Conservation (phyloP, 768 basidiomycete species). For the Xerocomus brunneocitrinus region DNA sequence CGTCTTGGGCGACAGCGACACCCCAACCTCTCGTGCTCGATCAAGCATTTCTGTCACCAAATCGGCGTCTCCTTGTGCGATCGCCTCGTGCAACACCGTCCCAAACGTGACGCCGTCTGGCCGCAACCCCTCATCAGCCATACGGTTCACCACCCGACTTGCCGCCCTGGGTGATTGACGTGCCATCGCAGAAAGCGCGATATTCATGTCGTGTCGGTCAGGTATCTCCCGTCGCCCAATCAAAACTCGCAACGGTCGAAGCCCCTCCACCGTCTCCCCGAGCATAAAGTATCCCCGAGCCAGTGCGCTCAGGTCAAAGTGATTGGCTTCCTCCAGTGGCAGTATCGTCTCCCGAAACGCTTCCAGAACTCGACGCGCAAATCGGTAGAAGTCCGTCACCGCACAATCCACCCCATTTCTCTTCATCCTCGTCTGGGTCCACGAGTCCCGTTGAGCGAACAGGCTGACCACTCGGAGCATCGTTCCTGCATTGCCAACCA, state of each 20-base stretch:
- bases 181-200: constrained; percentile 53
- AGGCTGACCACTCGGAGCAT: constrained; percentile 43
- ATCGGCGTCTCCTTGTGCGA: constrained; percentile 38
- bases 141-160: constrained; percentile 43
- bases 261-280: constrained; percentile 43
- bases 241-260: constrained; percentile 44
- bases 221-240: constrained; percentile 48
- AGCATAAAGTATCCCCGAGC: constrained; percentile 61
- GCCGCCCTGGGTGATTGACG: constrained; percentile 45
- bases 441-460: constrained; percentile 28
- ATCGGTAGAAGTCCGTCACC: constrained; percentile 25
- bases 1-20: constrained; percentile 45
- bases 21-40: constrained; percentile 35
- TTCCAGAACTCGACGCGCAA: constrained; percentile 43
- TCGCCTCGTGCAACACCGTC: constrained; percentile 58
- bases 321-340: constrained; percentile 45
- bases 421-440: constrained; percentile 15
- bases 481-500: constrained; percentile 42
- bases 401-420: not conserved
- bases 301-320: constrained; percentile 52
- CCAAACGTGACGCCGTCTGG: constrained; percentile 57
- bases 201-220: constrained; percentile 62
- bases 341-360: constrained; percentile 41
- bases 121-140: constrained; percentile 43
- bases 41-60: constrained; percentile 42